Conservation (phyloP, 139 green algal genomes). For the Trebouxia sp. region DNA sequence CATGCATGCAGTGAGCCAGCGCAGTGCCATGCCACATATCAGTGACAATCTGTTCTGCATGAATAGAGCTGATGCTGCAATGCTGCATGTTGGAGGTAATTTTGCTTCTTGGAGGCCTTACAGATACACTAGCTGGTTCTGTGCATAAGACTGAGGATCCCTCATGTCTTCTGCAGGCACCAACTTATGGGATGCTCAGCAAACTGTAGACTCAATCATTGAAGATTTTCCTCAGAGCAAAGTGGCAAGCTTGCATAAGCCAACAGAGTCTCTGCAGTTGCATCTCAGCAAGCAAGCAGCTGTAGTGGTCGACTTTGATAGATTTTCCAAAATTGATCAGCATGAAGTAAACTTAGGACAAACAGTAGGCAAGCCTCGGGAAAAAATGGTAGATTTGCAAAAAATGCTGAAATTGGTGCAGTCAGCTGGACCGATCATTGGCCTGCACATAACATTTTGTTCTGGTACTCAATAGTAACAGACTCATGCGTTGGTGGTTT, state of each 20-base stretch:
- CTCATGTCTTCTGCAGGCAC: slow-evolving; percentile 53
- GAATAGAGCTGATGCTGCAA: too few relatives aligned
- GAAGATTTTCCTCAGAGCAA: slow-evolving; percentile 43
- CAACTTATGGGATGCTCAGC: slow-evolving; percentile 83
- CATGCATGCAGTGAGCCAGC: too few relatives aligned
- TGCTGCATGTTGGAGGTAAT: too few relatives aligned
- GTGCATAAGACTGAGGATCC: not conserved
- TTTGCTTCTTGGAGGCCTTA: not conserved
- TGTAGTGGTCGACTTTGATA: not conserved
- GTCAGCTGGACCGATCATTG: too few relatives aligned
- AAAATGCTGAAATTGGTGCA: slow-evolving; percentile 44
- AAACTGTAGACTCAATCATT: slow-evolving; percentile 69
- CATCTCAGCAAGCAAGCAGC: not conserved
- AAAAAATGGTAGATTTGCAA: slow-evolving; percentile 38
- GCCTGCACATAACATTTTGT: too few relatives aligned
- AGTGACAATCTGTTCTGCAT: too few relatives aligned
- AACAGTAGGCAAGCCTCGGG: not conserved
- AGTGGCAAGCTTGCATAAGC: not conserved
- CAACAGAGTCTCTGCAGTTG: not conserved
- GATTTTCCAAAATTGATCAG: not conserved
- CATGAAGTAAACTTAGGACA: not conserved
- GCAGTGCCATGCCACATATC: too few relatives aligned
- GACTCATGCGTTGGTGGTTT: too few relatives aligned
- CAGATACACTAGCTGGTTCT: not conserved
- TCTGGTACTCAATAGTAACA: too few relatives aligned